These are phyloP conservation scores for Sclerotinia spermophila DNA, from an alignment of 2,329 filamentous ascomycete species.

Conservation along the genomic window DNA sequence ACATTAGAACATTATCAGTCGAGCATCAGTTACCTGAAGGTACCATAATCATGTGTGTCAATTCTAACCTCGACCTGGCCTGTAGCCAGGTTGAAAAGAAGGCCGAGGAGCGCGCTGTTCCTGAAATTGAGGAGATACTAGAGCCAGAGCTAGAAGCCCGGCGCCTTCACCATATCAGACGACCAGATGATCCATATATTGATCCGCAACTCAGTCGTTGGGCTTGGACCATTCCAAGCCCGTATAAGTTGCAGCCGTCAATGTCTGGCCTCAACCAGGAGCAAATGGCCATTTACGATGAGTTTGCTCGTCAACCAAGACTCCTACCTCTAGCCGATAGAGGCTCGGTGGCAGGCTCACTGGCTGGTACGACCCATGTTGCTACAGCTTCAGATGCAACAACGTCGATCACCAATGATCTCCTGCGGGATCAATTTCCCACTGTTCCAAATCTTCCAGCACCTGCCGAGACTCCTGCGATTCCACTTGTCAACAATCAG, in stretches of 20 bases:
- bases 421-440: constrained; percentile 59
- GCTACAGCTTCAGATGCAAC: constrained; percentile 59
- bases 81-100: constrained; percentile 94
- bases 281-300: constrained; percentile 93
- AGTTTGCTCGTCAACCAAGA: constrained; percentile 84
- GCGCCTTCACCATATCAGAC: constrained; percentile 67
- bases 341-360: constrained; percentile 37
- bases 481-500: constrained; percentile 48
- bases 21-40: constrained; percentile 84
- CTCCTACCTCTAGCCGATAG: constrained; percentile 39
- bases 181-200: constrained; percentile 80
- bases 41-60: constrained; percentile 96
- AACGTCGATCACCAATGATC: constrained; percentile 59
- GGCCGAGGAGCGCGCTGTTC: constrained; percentile 86
- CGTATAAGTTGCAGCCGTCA: constrained; percentile 77
- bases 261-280: constrained; percentile 76
- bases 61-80: constrained; percentile 91
- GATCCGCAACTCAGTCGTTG: constrained; percentile 80
- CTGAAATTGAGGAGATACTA: constrained; percentile 93
- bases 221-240: constrained; percentile 90
- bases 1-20: constrained; percentile 70
- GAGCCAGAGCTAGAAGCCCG: constrained; percentile 75
- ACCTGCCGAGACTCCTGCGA: constrained; percentile 55
- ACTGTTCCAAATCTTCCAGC: constrained; percentile 56
- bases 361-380: constrained; percentile 53